Evolutionary conservation across 2,329 filamentous ascomycete species (phyloP).

Genomic region (Ramularia collo-cygni): DNA sequence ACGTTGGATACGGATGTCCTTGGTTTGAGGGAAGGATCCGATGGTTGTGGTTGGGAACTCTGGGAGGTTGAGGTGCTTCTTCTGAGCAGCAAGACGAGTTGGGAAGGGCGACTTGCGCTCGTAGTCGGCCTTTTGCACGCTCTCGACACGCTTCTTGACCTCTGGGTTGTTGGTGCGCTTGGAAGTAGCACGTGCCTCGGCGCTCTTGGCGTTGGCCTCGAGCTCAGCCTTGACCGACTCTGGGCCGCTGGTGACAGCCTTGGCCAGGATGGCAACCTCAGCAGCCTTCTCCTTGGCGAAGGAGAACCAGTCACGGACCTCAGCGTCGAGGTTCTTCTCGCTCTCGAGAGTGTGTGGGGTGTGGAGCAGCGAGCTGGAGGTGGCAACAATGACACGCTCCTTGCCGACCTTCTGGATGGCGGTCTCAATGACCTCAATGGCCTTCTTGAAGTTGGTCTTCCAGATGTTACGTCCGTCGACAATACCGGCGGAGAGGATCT

Average conservation of each 20-base stretch:
- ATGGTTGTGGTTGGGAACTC: constrained; percentile 99
- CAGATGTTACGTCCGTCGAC: constrained; percentile 99
- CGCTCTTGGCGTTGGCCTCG: constrained; percentile 93
- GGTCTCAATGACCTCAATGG: constrained; percentile 82
- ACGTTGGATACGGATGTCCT: constrained; percentile 92
- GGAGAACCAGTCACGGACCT: constrained; percentile 97
- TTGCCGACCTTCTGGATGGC: constrained; percentile 95
- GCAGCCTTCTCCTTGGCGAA: constrained; percentile 92
- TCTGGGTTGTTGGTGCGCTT: constrained; percentile 93
- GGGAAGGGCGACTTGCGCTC: constrained; percentile 89
- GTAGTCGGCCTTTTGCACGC: constrained; percentile 78
- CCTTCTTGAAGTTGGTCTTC: constrained; percentile 98
- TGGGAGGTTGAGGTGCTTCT: constrained; percentile 86
- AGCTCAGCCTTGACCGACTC: constrained; percentile 80
- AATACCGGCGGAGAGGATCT: constrained; percentile 88
- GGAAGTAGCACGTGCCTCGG: constrained; percentile 84
- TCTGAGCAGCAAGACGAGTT: constrained; percentile 76
- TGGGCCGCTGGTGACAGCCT: constrained; percentile 90
- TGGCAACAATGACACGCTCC: constrained; percentile 94
- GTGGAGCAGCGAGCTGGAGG: constrained; percentile 95
- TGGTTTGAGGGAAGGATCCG: constrained; percentile 98
- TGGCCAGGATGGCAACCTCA: constrained; percentile 88
- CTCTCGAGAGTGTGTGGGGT: constrained; percentile 95
- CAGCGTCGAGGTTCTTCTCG: constrained; percentile 95
- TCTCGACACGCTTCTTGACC: constrained; percentile 93